Evolutionary conservation across 2,329 filamentous ascomycete genomes (phyloP).

Genomic region (Aspergillus sp.): DNA sequence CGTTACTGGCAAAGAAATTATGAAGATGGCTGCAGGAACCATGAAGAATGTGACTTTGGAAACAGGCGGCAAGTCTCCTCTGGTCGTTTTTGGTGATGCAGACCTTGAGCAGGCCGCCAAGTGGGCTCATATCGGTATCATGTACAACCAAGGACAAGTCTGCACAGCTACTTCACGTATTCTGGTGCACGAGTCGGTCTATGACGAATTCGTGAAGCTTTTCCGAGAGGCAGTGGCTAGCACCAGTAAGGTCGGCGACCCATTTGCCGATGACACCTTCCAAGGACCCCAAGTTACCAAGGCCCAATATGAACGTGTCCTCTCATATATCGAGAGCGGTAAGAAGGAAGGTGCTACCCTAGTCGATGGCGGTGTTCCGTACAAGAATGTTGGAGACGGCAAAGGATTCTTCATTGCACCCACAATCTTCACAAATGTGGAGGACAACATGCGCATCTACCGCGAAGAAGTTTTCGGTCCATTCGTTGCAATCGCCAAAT

Average conservation of each 20-base stretch:
- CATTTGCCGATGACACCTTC: constrained; percentile 38
- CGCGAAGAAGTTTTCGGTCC: constrained; percentile 65
- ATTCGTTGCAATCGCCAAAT: constrained; percentile 58
- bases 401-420: constrained; percentile 67
- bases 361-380: constrained; percentile 60
- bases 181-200: constrained; percentile 56
- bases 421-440: constrained; percentile 60
- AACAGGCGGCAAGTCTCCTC: constrained; percentile 64
- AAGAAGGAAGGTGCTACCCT: constrained; percentile 71
- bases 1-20: constrained; percentile 34
- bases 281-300: constrained; percentile 39
- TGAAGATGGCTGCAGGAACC: constrained; percentile 37
- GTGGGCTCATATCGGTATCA: constrained; percentile 61
- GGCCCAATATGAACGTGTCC: constrained; percentile 50
- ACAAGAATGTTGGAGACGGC: constrained; percentile 53
- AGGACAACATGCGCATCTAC: constrained; percentile 59
- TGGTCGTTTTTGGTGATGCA: constrained; percentile 65
- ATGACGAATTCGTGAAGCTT: constrained; percentile 32
- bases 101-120: constrained; percentile 68
- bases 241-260: constrained; percentile 38
- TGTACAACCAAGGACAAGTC: constrained; percentile 42
- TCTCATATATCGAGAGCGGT: constrained; percentile 68
- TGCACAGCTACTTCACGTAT: constrained; percentile 44
- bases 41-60: constrained; percentile 38
- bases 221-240: constrained; percentile 33